Evolutionary conservation across 2,329 filamentous ascomycete genomes (phyloP).

Genomic region (Venturia aucupariae): DNA sequence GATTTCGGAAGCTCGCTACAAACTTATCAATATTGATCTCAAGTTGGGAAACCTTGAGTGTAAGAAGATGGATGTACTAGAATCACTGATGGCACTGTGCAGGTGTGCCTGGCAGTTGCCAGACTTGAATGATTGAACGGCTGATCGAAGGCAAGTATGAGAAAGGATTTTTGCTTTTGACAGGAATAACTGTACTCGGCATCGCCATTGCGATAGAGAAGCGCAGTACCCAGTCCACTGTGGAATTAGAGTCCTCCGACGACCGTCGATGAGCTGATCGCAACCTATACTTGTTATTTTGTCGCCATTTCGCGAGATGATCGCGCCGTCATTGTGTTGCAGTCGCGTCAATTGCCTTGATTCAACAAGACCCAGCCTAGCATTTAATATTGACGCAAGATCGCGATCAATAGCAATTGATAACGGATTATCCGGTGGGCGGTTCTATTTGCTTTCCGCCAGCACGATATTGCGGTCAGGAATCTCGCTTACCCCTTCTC

Average conservation of each 20-base stretch:
- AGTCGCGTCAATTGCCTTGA: not conserved
- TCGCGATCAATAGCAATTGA: not conserved
- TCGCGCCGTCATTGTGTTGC: not conserved
- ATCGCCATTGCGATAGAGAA: too few relatives aligned
- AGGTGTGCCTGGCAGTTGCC: not conserved
- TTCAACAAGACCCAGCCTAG: not conserved
- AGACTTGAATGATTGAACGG: not conserved
- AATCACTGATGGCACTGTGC: too few relatives aligned
- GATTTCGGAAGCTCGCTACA: too few relatives aligned
- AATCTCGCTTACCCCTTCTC: not conserved
- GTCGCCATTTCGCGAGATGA: not conserved
- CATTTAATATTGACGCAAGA: not conserved
- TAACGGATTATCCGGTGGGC: not conserved
- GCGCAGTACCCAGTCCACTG: too few relatives aligned
- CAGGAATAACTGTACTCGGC: not conserved
- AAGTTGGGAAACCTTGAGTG: too few relatives aligned
- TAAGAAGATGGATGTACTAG: too few relatives aligned
- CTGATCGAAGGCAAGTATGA: not conserved
- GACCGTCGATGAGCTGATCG: not conserved
- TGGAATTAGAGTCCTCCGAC: too few relatives aligned
- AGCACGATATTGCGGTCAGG: not conserved
- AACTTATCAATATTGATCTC: too few relatives aligned
- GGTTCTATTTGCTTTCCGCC: not conserved
- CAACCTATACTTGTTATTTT: not conserved
- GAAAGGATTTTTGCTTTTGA: not conserved